Evolutionary conservation across 2,329 filamentous ascomycete genomes (phyloP), one percentile per base, ranked within the genome.

Genomic region (Trichophyton mentagrophytes): DNA sequence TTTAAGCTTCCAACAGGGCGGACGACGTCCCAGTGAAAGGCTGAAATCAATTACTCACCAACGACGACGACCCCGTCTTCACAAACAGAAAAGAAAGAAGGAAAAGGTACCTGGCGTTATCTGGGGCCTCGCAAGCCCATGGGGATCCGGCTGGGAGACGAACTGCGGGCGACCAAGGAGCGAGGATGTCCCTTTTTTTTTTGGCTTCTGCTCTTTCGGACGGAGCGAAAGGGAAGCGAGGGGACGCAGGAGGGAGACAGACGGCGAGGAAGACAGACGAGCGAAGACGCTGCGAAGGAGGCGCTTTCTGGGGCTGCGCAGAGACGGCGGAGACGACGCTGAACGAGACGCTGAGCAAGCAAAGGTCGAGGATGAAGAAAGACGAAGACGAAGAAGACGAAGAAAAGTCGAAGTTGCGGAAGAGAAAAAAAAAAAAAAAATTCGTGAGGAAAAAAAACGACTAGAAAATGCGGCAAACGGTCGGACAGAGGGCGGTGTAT

Each of bases 191-290:
- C 46, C 20, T 2, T 8, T 22, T 51, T 49, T 9, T 15, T 22
- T 11, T 51, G 15, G 46, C 46, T 38, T 17, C 17, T 17, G 17
- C 17, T 17, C 17, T 17, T 17, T 17, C 17, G 17, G 33, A 38
- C 53, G 66, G 66, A 69, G 64, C 60, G 63, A 65, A 67, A 57
- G 60, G 62, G 63, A 66, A 66, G 67, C 67, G 66, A 57, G 25
- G 58, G 60, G 59, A 61, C 63, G 64, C 61, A 62, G 64, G 63
- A 65, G 66, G 62, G 65, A 64, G 33, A 38, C 33, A 7, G 33
- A 30, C 27, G 27, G 1, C 1, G 25, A 27, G 22, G 2, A 22
- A 22, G 22, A 3, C 25, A 6, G 33, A 36, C 33, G 33, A 11
- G 11, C 9, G 11, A 38, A 13, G 33, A 38, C 33, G 33, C 8